phyloP scores from a whole-genome alignment of 2,329 filamentous ascomycete species.

The Onygenales sp. region DNA sequence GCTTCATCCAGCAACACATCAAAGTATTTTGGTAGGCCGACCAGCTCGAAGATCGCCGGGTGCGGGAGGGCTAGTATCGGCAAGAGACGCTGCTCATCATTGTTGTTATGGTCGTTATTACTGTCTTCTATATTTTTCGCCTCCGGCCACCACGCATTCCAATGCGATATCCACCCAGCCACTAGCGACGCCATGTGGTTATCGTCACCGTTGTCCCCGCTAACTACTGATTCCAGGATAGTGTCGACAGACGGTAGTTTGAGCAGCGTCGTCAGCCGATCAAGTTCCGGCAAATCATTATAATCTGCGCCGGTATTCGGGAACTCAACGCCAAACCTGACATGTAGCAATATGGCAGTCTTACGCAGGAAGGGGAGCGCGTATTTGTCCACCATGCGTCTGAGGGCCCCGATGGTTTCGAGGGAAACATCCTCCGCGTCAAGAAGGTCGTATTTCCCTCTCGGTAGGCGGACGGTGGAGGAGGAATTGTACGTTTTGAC shows the following conservation, averaged over 20 bases:
- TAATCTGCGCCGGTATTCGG: constrained; percentile 50
- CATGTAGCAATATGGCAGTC: constrained; percentile 69
- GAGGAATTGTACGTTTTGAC: constrained; percentile 15
- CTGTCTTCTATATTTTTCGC: constrained; percentile 22
- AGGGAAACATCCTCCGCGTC: constrained; percentile 18
- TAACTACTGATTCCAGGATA: constrained; percentile 54
- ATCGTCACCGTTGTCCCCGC: constrained; percentile 26
- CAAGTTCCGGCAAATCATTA: constrained; percentile 57
- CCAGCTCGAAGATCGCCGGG: constrained; percentile 85
- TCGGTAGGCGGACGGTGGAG: background rate
- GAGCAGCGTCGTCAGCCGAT: constrained; percentile 67
- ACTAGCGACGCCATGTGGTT: constrained; percentile 42
- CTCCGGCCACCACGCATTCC: constrained; percentile 24
- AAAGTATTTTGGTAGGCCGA: constrained; percentile 85
- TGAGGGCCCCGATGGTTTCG: constrained; percentile 20
- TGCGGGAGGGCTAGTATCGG: constrained; percentile 53
- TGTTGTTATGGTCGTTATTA: background rate
- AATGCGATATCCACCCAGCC: constrained; percentile 60
- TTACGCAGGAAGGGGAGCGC: constrained; percentile 88
- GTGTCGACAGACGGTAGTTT: constrained; percentile 70
- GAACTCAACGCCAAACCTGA: constrained; percentile 82
- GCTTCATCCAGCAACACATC: constrained; percentile 89
- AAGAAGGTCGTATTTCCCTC: constrained; percentile 7
- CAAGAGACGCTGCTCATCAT: constrained; percentile 11
- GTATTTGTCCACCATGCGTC: constrained; percentile 58